phyloP scores from a whole-genome alignment of 2,329 filamentous ascomycete species.

The Alternaria brassicicola region DNA sequence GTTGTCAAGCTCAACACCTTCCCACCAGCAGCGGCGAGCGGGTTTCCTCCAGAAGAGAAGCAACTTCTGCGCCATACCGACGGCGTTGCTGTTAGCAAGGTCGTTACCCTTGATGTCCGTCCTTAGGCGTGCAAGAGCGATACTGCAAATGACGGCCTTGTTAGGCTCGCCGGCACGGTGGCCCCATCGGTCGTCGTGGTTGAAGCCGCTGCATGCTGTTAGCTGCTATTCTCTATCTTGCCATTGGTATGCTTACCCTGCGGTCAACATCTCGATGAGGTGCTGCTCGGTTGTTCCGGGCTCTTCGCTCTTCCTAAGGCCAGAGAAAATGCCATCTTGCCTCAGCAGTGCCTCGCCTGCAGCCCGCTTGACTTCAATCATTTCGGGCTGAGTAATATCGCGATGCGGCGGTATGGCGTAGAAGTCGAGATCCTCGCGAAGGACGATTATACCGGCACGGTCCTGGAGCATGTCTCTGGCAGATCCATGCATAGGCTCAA shows the following conservation, averaged over 20 bases:
- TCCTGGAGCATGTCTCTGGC: slow-evolving; percentile 81
- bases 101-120: slow-evolving; percentile 86
- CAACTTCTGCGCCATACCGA: slow-evolving; percentile 98
- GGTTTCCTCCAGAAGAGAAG: slow-evolving; percentile 98
- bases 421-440: slow-evolving; percentile 95
- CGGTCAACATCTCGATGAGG: slow-evolving; percentile 98
- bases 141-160: slow-evolving; percentile 97
- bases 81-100: slow-evolving; percentile 73
- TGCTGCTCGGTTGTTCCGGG: slow-evolving; percentile 96
- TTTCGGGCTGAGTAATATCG: slow-evolving; percentile 84
- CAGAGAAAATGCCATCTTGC: slow-evolving; percentile 95
- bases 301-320: slow-evolving; percentile 92
- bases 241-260: slow-evolving; percentile 69
- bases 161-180: slow-evolving; percentile 97
- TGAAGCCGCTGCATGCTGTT: slow-evolving; percentile 74
- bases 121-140: slow-evolving; percentile 88
- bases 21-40: slow-evolving; percentile 97
- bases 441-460: slow-evolving; percentile 92
- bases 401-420: slow-evolving; percentile 89
- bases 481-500: slow-evolving; percentile 74
- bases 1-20: slow-evolving; percentile 87
- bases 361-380: slow-evolving; percentile 95
- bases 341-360: slow-evolving; percentile 83
- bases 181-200: slow-evolving; percentile 93
- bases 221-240: neutral